These are phyloP conservation scores for Isabelozyma pseudorhagii DNA, from an alignment of 805 yeast genomes.

Conservation along the genomic window DNA sequence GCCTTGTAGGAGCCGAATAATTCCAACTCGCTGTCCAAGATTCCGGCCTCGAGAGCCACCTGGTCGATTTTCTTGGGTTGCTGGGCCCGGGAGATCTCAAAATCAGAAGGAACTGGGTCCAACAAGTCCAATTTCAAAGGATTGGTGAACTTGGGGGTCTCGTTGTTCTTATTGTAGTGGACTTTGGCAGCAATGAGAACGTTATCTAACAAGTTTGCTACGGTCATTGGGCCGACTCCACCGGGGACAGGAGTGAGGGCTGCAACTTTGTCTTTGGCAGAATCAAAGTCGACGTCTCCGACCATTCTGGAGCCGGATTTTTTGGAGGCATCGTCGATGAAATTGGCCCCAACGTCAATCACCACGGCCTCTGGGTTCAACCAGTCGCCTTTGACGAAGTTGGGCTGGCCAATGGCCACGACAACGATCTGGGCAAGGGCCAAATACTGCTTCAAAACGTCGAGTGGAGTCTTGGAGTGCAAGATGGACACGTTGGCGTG, in stretches of 20 bases:
- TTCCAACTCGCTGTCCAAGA: slow-evolving; percentile 65
- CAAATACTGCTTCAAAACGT: slow-evolving; percentile 45
- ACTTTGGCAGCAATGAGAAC: slow-evolving; percentile 67
- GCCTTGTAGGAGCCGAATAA: slow-evolving; percentile 76
- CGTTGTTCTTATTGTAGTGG: slow-evolving; percentile 36
- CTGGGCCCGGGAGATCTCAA: slow-evolving; percentile 74
- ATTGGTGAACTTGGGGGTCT: slow-evolving; percentile 43
- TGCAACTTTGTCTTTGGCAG: slow-evolving; percentile 53
- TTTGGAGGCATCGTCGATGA: slow-evolving; percentile 59
- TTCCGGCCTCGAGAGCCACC: slow-evolving; percentile 68
- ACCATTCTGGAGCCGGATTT: slow-evolving; percentile 71
- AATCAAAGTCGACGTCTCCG: slow-evolving; percentile 72
- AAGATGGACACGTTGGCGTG: slow-evolving; percentile 76
- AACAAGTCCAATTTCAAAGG: slow-evolving; percentile 57
- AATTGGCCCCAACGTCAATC: slow-evolving; percentile 83
- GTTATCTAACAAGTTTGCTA: slow-evolving; percentile 74
- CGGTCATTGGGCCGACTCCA: slow-evolving; percentile 92
- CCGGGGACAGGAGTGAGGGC: slow-evolving; percentile 87
- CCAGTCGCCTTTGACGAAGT: slow-evolving; percentile 74
- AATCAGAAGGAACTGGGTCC: slow-evolving; percentile 78
- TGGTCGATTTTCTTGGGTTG: slow-evolving; percentile 66
- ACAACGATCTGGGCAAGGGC: slow-evolving; percentile 71
- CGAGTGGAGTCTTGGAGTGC: slow-evolving; percentile 61
- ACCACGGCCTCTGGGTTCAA: slow-evolving; percentile 64
- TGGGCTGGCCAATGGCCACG: slow-evolving; percentile 72